Evolutionary conservation across 805 yeast species (phyloP).

Genomic region (Maudiozyma saulgeensis): DNA sequence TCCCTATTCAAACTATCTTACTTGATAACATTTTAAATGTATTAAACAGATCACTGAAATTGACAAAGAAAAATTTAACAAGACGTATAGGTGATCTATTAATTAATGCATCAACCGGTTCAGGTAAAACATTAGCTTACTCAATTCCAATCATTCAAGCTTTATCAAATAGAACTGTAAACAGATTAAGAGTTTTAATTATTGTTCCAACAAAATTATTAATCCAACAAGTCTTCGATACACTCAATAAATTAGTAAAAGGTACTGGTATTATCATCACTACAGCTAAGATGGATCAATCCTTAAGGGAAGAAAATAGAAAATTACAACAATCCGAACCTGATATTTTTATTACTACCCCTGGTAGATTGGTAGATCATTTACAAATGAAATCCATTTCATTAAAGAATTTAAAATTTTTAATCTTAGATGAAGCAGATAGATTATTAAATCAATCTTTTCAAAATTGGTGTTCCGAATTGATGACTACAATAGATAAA

Average conservation of each 20-base stretch:
- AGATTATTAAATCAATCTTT: conserved; percentile 75
- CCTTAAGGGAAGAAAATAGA: conserved; percentile 52
- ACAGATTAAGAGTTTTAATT: conserved; percentile 63
- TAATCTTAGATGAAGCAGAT: conserved; percentile 78
- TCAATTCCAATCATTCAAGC: conserved; percentile 72
- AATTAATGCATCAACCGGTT: conserved; percentile 92
- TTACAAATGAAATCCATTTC: conserved; percentile 34
- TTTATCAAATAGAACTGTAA: conserved; percentile 53
- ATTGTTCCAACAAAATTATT: conserved; percentile 87
- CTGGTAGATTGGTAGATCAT: conserved; percentile 80
- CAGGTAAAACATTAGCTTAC: conserved; percentile 91
- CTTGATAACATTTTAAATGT: conserved; percentile 21
- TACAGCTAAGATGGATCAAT: conserved; percentile 50
- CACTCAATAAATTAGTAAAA: conserved; percentile 46
- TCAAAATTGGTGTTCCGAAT: conserved; percentile 77
- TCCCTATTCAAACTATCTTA: conserved; percentile 28
- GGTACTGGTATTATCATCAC: conserved; percentile 51
- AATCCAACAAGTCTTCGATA: conserved; percentile 67
- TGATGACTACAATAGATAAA: conserved; percentile 33
- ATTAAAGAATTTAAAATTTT: conserved; percentile 45
- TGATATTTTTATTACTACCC: conserved; percentile 62
- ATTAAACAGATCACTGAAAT: conserved; percentile 15
- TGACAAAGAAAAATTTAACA: conserved; percentile 35
- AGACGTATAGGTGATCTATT: conserved; percentile 63
- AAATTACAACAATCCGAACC: conserved; percentile 43